Evolutionary conservation across 805 yeast species (phyloP), one percentile per base, ranked within the genome.

Genomic region (Teunomyces barrocoloradensis): DNA sequence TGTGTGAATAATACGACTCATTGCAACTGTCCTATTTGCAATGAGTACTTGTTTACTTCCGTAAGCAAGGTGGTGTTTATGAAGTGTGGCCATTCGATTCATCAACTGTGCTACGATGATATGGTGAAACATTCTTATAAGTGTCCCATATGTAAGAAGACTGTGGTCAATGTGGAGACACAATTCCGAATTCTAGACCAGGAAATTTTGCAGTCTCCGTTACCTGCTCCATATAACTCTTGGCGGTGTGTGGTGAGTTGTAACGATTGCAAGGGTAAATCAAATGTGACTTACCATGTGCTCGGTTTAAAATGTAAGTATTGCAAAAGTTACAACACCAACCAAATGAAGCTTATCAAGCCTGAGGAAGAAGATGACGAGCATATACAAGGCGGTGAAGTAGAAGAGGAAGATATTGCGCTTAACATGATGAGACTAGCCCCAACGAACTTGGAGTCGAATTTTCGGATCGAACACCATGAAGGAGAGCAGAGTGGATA

Each of bases 1-100:
- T 92, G 97, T 66, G 84, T 90, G 43, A 89, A 87, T 57, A 82
- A 89, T 55, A 82, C 96, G 5, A 90, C 96, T 0, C 94, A 87
- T 63, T 86, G 96, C 41, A 84, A 90, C 61, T 91, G 97, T 64
- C 96, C 97, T 1, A 89, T 91, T 32, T 91, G 97, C 67, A 88
- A 87, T 48, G 97, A 90, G 57, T 90, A 84, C 64, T 80, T 91
- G 80, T 91, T 91, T 63, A 86, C 89, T 12, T 84, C 94, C 3
- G 81, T 86, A 5, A 77, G 74, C 60, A 84, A 89, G 9, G 96
- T 90, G 37, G 96, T 89, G 17, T 90, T 91, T 63, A 89, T 91
- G 96, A 73, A 78, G 42, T 91, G 98, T 68, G 97, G 97, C 2
- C 98, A 91, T 66, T 88, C 96, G 33, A 91, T 91, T 49, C 98